Percentiles rank a stretch among this genome's conserved stretches.
Evolutionary conservation across 1,284 basidiomycete species (phyloP).

Genomic region (Rhodotorula sp.): DNA sequence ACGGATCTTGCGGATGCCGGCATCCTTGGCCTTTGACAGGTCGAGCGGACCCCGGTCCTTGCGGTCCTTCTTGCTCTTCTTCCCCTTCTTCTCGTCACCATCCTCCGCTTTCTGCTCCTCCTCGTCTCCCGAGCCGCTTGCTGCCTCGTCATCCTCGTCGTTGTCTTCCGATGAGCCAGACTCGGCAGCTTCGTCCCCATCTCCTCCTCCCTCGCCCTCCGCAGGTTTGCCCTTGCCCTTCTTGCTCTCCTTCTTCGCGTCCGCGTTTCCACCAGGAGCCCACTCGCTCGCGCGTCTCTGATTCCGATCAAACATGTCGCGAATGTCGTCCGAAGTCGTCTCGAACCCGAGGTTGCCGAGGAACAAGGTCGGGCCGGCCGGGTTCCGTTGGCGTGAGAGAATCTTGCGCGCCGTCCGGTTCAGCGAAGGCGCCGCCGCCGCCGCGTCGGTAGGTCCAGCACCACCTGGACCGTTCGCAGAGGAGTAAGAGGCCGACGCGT

Average conservation of each 20-base stretch:
- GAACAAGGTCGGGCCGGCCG: conserved; percentile 78
- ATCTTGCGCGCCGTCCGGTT: conserved; percentile 77
- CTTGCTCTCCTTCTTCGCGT: conserved; percentile 22
- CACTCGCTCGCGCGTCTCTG: conserved; percentile 45
- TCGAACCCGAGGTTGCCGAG: conserved; percentile 74
- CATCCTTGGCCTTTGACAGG: conserved; percentile 40
- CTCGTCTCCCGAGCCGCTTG: conserved; percentile 8
- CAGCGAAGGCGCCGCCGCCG: conserved; percentile 43
- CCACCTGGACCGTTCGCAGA: conserved; percentile 43
- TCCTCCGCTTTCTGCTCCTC: conserved; percentile 45
- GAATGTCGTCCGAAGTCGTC: conserved; percentile 59
- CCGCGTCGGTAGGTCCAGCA: conserved; percentile 17
- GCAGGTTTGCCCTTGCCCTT: conserved; percentile 49
- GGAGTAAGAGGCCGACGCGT: conserved; percentile 47
- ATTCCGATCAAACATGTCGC: conserved; percentile 68
- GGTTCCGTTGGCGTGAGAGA: conserved; percentile 74
- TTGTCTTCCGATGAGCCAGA: conserved; percentile 30
- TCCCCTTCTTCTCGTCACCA: conserved; percentile 25
- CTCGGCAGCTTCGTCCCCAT: conserved; percentile 1
- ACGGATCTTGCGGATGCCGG: conserved; percentile 81
- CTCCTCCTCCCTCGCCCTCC: conserved; percentile 22
- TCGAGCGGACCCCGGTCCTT: conserved; percentile 22
- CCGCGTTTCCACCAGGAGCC: conserved; percentile 34
- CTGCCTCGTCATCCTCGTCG: conserved; percentile 40
- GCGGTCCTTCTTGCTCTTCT: conserved; percentile 18